A percentile compares a stretch with the other conserved stretches of the same genome.
These are phyloP conservation scores for Canavalia gladiata DNA, from an alignment of 306 rosid species.

Conservation along the genomic window DNA sequence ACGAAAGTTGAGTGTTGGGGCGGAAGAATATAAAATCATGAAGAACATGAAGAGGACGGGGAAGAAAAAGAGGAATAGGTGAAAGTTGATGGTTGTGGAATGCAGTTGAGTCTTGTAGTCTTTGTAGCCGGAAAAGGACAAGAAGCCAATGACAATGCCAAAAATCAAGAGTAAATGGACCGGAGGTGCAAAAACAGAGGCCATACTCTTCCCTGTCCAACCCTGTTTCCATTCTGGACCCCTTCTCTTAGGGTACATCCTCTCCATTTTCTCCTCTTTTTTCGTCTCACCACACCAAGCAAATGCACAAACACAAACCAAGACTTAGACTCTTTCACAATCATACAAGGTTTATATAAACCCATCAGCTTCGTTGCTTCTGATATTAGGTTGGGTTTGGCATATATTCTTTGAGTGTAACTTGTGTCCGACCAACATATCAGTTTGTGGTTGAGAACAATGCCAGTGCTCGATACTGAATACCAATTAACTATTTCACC, in stretches of 20 bases:
- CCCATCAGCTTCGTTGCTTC: slow-evolving; percentile 40
- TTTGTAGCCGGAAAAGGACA: slow-evolving; percentile 68
- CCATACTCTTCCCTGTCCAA: slow-evolving; percentile 43
- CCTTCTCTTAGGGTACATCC: slow-evolving; percentile 68
- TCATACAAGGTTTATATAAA: background rate
- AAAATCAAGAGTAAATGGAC: slow-evolving; percentile 69
- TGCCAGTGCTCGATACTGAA: too few species aligned
- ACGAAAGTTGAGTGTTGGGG: slow-evolving; percentile 51
- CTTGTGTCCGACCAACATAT: slow-evolving; percentile 39
- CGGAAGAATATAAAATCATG: slow-evolving; percentile 57
- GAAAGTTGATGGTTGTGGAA: slow-evolving; percentile 55
- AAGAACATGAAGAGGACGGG: slow-evolving; percentile 61
- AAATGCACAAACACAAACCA: background rate
- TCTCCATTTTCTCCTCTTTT: slow-evolving; percentile 60
- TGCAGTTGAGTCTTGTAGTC: slow-evolving; percentile 59
- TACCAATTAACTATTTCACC: too few species aligned
- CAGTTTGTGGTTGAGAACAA: slow-evolving; percentile 30
- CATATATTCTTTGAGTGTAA: slow-evolving; percentile 81
- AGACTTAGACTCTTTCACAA: background rate
- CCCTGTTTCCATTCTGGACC: slow-evolving; percentile 77
- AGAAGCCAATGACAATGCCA: slow-evolving; percentile 67
- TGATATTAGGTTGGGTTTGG: slow-evolving; percentile 55
- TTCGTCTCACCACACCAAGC: background rate
- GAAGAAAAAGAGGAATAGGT: slow-evolving; percentile 61
- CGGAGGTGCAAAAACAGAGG: slow-evolving; percentile 68